Evolutionary conservation across 208 protist genomes (phyloP).

Genomic region (Histomonas meleagridis): DNA sequence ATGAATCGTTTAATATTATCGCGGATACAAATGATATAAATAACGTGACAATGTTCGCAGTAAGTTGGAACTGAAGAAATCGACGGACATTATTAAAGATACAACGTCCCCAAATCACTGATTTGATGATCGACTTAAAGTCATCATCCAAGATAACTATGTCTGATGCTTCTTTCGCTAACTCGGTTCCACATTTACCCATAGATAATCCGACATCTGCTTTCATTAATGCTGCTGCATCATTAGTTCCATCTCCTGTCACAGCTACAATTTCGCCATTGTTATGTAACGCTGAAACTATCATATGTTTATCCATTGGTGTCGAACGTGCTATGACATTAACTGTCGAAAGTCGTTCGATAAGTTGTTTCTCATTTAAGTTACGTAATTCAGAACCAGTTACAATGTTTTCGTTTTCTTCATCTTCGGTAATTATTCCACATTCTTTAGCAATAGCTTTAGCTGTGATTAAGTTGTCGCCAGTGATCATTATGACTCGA

Average conservation of each 20-base stretch:
- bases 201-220: slow-evolving; percentile 74
- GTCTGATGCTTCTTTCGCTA: slow-evolving; percentile 53
- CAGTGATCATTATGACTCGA: slow-evolving; percentile 50
- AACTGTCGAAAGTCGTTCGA: not conserved
- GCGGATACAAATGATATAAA: slow-evolving; percentile 9
- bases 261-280: slow-evolving; percentile 58
- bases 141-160: slow-evolving; percentile 70
- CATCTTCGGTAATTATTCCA: not conserved
- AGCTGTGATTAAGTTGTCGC: slow-evolving; percentile 50
- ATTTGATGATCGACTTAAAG: slow-evolving; percentile 67
- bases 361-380: not conserved
- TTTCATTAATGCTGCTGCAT: slow-evolving; percentile 64
- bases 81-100: slow-evolving; percentile 89
- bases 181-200: slow-evolving; percentile 64
- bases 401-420: not conserved
- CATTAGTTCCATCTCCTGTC: slow-evolving; percentile 56
- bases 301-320: slow-evolving; percentile 35
- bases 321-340: slow-evolving; percentile 32
- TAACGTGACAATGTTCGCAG: not conserved
- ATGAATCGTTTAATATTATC: not conserved
- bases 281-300: slow-evolving; percentile 31
- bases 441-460: slow-evolving; percentile 49
- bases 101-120: slow-evolving; percentile 84
- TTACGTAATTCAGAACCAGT: not conserved
- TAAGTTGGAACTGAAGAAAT: slow-evolving; percentile 80